phyloP scores from a whole-genome alignment of 177 flowering plant genomes.

The Vitis hybrid region DNA sequence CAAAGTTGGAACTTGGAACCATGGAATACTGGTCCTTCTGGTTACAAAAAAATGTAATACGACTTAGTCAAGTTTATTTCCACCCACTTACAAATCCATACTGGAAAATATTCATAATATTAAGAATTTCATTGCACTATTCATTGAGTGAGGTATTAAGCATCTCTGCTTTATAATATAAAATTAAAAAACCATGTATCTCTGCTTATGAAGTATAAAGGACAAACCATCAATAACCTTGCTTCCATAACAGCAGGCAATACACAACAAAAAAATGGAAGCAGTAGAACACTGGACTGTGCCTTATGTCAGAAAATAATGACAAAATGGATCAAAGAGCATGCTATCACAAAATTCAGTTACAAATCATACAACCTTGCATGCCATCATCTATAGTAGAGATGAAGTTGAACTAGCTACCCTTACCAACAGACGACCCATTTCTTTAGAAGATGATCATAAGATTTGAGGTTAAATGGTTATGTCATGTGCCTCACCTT shows the following conservation, averaged over 20 bases:
- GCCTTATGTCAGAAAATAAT: background rate
- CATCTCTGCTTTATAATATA: no score
- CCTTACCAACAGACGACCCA: background rate
- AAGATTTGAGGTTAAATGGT: background rate
- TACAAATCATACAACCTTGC: background rate
- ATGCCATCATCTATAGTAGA: background rate
- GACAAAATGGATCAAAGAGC: background rate
- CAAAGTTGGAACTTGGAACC: no score
- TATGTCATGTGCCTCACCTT: constrained; percentile 44
- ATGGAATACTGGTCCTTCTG: no score
- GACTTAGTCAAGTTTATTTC: no score
- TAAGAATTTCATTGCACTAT: no score
- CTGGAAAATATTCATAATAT: no score
- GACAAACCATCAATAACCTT: background rate
- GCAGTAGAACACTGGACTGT: background rate
- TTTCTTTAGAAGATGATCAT: background rate
- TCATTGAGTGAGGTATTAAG: no score
- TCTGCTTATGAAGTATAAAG: background rate
- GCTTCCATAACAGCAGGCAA: background rate
- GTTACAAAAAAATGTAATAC: no score
- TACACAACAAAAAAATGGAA: background rate
- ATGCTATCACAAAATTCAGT: background rate
- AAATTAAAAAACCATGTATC: no score
- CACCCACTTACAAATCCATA: no score
- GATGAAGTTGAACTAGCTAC: background rate